Evolutionary conservation across 139 green algal species (phyloP).

Genomic region (Prasinococcaceae sp.): DNA sequence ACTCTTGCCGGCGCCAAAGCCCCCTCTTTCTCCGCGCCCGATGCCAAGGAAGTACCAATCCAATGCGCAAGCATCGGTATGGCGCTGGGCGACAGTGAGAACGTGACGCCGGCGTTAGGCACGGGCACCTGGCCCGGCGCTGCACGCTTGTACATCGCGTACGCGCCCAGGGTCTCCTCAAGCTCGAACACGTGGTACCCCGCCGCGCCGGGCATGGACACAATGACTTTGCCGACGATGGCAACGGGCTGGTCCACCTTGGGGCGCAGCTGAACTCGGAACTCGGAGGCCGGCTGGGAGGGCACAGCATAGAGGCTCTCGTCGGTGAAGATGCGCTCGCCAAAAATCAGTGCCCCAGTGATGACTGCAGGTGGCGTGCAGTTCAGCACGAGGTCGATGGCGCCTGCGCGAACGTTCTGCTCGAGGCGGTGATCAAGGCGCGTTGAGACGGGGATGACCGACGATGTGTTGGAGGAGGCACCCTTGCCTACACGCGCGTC

Average conservation of each 20-base stretch:
- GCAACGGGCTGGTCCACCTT: neutral
- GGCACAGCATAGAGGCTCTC: slow-evolving; percentile 21
- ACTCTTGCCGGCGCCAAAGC: too few species aligned
- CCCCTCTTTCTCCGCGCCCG: too few species aligned
- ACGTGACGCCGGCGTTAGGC: too few species aligned
- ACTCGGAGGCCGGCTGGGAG: neutral
- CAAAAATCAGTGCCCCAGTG: slow-evolving; percentile 33
- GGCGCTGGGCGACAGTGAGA: too few species aligned
- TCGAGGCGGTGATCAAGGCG: slow-evolving; percentile 34
- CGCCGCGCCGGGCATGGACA: slow-evolving; percentile 20
- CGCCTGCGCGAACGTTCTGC: slow-evolving; percentile 21
- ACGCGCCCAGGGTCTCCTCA: slow-evolving; percentile 52
- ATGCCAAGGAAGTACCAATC: too few species aligned
- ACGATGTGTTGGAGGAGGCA: neutral
- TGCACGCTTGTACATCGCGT: slow-evolving; percentile 45
- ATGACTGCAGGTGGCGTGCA: slow-evolving; percentile 46
- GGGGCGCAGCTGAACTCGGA: neutral
- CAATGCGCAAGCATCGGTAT: too few species aligned
- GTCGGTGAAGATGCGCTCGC: slow-evolving; percentile 31
- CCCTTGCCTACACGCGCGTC: too few species aligned
- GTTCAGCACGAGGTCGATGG: slow-evolving; percentile 28
- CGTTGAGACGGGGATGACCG: slow-evolving; percentile 31
- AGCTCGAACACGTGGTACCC: slow-evolving; percentile 53
- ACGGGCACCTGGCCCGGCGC: slow-evolving; percentile 12
- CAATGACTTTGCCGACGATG: slow-evolving; percentile 20